phyloP scores from a whole-genome alignment of 495 filamentous ascomycete species.

The Gamarada debralockiae region DNA sequence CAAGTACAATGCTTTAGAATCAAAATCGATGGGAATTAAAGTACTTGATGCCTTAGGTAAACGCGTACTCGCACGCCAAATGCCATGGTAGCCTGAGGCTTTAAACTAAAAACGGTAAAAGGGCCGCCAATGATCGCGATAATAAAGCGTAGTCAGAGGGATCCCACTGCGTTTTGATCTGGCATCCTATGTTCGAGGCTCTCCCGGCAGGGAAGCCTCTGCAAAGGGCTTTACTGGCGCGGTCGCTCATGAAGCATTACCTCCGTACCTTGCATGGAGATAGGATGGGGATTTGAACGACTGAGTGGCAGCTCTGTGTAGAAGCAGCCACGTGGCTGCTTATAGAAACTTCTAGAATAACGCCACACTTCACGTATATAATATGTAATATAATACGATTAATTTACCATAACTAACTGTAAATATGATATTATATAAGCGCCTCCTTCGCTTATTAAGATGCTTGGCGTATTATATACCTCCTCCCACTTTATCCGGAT shows the following conservation, averaged over 20 bases:
- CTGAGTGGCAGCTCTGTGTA: conserved; percentile 7
- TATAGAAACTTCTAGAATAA: conserved; percentile 8
- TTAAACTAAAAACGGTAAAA: too few species aligned
- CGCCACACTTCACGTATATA: not conserved
- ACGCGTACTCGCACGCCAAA: too few species aligned
- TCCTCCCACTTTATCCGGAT: conserved; percentile 11
- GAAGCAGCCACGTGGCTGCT: conserved; percentile 10
- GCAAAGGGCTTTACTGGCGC: conserved; percentile 4
- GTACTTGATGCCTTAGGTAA: too few species aligned
- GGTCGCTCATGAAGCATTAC: not conserved
- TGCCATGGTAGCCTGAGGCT: too few species aligned
- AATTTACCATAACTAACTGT: too few species aligned
- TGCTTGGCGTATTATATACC: conserved; percentile 6
- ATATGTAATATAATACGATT: too few species aligned
- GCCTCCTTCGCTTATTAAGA: conserved; percentile 1
- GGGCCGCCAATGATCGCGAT: too few species aligned
- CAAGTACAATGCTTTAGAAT: too few species aligned
- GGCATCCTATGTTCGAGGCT: conserved; percentile 18
- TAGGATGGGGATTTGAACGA: conserved; percentile 15
- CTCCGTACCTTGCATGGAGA: conserved; percentile 3
- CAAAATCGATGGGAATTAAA: too few species aligned
- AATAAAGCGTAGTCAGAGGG: not conserved
- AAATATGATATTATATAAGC: not conserved
- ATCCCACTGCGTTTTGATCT: conserved; percentile 15
- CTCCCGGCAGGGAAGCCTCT: conserved; percentile 16